Evolutionary conservation across 2,329 filamentous ascomycete species (phyloP), one percentile per base, ranked within the genome.

Genomic region (Epichloe scottii): DNA sequence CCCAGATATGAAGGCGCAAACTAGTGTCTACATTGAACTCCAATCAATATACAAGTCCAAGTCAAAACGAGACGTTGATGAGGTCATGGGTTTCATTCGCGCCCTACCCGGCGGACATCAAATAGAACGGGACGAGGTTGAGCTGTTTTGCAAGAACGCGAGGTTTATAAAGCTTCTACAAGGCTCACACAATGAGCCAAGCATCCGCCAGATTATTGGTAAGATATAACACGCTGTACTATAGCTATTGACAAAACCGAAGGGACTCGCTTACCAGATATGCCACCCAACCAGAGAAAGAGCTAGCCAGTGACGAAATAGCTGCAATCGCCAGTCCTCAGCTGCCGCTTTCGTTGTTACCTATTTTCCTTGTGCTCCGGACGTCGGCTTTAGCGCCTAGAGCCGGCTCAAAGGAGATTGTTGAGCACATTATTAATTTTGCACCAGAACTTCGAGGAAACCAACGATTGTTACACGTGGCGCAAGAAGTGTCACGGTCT

Each of bases 1-100:
- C 2, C 93, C 94, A 2, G 93, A 98, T 66, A 98, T 98, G 93
- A 98, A 98, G 71, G 89, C 93, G 3, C 81, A 91, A 63, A 95
- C 90, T 3, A 81, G 77, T 51, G 85, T 94, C 55, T 98, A 98
- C 70, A 85, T 98, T 57, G 76, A 83, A 60, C 76, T 98, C 12
- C 93, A 97, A 65, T 91, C 87, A 59, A 81, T 97, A 53, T 98
- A 97, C 78, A 96, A 95, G 68, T 69, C 74, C 21, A 95, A 95
- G 67, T 89, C 93, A 42, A 81, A 85, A 35, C 72, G 78, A 60
- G 93, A 98, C 61, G 72, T 84, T 14, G 77, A 79, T 33, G 85
- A 95, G 66, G 85, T 97, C 2, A 69, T 89, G 3, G 69, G 74
- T 12, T 79, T 69, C 12, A 82, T 89, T 41, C 81, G 79, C 45